Conservation (phyloP, 2,329 filamentous ascomycete genomes). For the Aphanocladium album region DNA sequence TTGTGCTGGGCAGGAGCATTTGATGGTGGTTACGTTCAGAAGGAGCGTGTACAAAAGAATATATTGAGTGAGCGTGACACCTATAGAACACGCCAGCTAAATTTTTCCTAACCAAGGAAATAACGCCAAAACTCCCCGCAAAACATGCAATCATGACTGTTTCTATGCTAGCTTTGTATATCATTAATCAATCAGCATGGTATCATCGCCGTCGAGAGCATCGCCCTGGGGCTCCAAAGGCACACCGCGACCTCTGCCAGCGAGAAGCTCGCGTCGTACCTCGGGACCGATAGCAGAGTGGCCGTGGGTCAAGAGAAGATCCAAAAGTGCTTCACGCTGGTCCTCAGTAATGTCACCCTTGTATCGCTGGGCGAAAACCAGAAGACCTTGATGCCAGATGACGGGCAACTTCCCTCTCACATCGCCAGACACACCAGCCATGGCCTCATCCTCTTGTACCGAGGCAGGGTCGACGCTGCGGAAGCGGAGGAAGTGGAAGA, state of each 20-base stretch:
- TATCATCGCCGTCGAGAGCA: constrained; percentile 74
- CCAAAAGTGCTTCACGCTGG: constrained; percentile 83
- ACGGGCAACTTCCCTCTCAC: constrained; percentile 69
- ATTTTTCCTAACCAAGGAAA: background rate
- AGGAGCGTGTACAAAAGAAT: constrained; percentile 4
- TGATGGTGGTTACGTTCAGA: background rate
- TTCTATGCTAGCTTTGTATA: background rate
- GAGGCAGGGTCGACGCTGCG: constrained; percentile 60
- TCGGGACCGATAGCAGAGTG: constrained; percentile 89
- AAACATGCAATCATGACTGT: constrained; percentile 13
- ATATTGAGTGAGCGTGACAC: background rate
- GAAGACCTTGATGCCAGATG: constrained; percentile 90
- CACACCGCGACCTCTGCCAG: constrained; percentile 79
- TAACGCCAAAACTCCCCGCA: constrained; percentile 15
- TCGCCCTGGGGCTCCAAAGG: constrained; percentile 51
- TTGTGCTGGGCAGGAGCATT: background rate
- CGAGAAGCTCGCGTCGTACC: constrained; percentile 80
- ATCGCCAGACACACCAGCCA: constrained; percentile 45
- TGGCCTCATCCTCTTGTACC: constrained; percentile 47
- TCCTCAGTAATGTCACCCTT: constrained; percentile 95
- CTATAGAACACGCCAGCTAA: background rate
- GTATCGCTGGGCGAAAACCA: constrained; percentile 91
- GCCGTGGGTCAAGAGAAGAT: constrained; percentile 77
- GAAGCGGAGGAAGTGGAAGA: constrained; percentile 96
- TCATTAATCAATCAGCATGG: constrained; percentile 67